These are phyloP conservation scores for Lathyrus sativus DNA, from an alignment of 306 rosid genomes.

Conservation along the genomic window DNA sequence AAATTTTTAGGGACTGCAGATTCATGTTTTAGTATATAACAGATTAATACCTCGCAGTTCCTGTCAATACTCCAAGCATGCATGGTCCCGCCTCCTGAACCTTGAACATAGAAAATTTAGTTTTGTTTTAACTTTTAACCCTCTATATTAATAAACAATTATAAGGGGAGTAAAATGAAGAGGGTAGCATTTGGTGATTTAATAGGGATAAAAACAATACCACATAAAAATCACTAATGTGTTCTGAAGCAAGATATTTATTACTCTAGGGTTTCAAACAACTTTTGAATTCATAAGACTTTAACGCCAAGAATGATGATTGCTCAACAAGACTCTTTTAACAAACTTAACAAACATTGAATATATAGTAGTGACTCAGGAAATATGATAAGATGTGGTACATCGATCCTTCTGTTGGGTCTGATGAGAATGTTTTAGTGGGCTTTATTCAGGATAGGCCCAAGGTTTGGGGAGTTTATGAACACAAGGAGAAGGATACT, in stretches of 20 bases:
- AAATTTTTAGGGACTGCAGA: conserved; percentile 13
- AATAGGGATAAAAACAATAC: neutral
- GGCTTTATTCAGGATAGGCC: too few species aligned
- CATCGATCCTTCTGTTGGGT: too few species aligned
- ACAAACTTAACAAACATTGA: neutral
- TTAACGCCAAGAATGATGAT: conserved; percentile 6
- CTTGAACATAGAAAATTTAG: conserved; percentile 40
- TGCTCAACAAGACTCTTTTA: neutral
- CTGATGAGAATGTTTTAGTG: too few species aligned
- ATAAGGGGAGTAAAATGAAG: neutral
- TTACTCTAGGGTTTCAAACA: neutral
- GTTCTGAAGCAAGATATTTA: conserved; percentile 3
- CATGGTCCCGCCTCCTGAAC: conserved; percentile 87
- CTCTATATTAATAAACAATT: neutral
- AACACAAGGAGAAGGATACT: too few species aligned
- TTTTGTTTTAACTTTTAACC: conserved; percentile 24
- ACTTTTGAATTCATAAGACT: neutral
- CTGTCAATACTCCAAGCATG: conserved; percentile 90
- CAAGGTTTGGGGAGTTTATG: too few species aligned
- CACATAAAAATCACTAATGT: neutral
- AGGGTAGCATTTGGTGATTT: neutral
- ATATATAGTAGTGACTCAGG: neutral
- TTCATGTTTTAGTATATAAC: conserved; percentile 22
- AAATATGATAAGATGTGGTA: too few species aligned
- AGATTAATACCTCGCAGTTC: conserved; percentile 68